Evolutionary conservation across 768 basidiomycete genomes (phyloP).

Genomic region (Cystobasidium ongulense): DNA sequence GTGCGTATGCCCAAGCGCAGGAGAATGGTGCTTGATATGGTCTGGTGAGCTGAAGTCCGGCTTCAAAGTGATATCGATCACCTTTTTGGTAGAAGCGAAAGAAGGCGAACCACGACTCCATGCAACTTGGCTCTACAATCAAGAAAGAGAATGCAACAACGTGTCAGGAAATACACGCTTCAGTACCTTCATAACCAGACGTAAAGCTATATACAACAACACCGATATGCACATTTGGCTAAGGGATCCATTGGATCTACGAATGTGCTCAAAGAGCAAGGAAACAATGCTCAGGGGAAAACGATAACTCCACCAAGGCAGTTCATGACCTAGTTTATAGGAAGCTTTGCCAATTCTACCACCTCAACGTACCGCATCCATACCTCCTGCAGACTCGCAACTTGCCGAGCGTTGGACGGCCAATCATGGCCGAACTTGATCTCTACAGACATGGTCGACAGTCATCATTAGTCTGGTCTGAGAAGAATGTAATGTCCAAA

Average conservation of each 20-base stretch:
- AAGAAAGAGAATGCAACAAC: no score
- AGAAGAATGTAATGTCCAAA: background rate
- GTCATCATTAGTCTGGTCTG: background rate
- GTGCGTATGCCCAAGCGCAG: background rate
- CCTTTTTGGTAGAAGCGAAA: background rate
- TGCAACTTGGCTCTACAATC: background rate
- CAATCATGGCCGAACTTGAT: constrained; percentile 28
- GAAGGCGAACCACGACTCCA: background rate
- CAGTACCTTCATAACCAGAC: no score
- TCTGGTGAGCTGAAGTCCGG: background rate
- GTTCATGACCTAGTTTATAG: background rate
- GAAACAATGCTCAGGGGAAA: background rate
- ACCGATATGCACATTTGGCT: no score
- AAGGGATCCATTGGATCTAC: no score
- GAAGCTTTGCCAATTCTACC: constrained; percentile 3
- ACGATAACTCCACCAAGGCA: background rate
- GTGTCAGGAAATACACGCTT: no score
- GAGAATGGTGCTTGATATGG: background rate
- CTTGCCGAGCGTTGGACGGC: background rate
- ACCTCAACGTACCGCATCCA: constrained; percentile 1
- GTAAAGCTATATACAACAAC: no score
- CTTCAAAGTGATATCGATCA: background rate
- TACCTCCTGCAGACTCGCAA: background rate
- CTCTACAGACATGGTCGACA: background rate
- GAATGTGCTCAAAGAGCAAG: no score